Percentiles rank a stretch among this genome's conserved stretches.
Conservation (phyloP, 768 basidiomycete species). For the Phlegmacium glaucopus region DNA sequence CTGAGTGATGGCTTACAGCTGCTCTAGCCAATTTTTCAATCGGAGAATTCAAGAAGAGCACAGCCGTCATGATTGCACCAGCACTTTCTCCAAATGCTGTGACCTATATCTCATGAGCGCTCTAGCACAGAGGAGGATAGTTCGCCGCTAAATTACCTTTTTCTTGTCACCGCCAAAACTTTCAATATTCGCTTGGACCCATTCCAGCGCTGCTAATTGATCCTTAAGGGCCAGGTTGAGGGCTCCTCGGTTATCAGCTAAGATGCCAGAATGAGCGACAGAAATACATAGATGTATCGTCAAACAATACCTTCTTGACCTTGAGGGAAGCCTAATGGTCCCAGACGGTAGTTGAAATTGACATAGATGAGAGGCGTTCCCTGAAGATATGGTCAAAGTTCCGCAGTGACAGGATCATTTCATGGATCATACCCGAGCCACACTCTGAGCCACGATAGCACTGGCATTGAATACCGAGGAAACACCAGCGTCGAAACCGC, state of each 20-base stretch:
- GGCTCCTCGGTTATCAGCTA: slow-evolving; percentile 32
- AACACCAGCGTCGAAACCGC: slow-evolving; percentile 27
- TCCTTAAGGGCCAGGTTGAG: slow-evolving; percentile 49
- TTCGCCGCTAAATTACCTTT: slow-evolving; percentile 13
- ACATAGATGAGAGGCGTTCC: slow-evolving; percentile 44
- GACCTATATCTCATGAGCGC: slow-evolving; percentile 27
- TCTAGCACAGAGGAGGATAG: neutral
- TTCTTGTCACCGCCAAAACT: slow-evolving; percentile 54
- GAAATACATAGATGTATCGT: neutral
- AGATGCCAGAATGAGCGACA: neutral
- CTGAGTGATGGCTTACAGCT: slow-evolving; percentile 17
- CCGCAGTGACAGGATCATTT: neutral
- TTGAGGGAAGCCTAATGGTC: slow-evolving; percentile 43
- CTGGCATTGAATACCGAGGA: slow-evolving; percentile 29
- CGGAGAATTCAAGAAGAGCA: slow-evolving; percentile 34
- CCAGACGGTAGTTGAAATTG: slow-evolving; percentile 39
- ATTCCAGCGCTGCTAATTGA: slow-evolving; percentile 40
- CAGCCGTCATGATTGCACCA: slow-evolving; percentile 43
- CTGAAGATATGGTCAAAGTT: slow-evolving; percentile 12
- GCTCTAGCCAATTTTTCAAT: slow-evolving; percentile 31
- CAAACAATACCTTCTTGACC: slow-evolving; percentile 28
- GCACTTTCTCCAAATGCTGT: slow-evolving; percentile 56
- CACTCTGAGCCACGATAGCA: slow-evolving; percentile 32
- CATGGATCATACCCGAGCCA: slow-evolving; percentile 25
- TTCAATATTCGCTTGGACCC: slow-evolving; percentile 59